A percentile compares a stretch with the other conserved stretches of the same genome.
Evolutionary conservation across 1,284 basidiomycete genomes (phyloP).

Genomic region (Ceratobasidium sp.): DNA sequence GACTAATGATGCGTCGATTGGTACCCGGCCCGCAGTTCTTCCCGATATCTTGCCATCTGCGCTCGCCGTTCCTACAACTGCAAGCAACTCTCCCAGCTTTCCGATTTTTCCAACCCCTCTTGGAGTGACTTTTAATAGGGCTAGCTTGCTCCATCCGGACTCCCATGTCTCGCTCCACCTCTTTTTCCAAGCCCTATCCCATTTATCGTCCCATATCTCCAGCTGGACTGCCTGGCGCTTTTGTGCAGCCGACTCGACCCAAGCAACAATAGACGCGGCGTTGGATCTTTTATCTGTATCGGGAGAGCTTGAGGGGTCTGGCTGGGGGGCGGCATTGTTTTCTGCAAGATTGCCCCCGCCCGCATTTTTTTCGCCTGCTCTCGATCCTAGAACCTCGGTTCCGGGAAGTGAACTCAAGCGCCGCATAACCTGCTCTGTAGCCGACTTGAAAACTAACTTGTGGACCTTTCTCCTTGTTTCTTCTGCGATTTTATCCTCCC

Average conservation of each 20-base stretch:
- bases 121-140: not conserved
- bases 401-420: no score
- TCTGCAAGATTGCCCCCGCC: no score
- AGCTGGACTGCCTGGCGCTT: not conserved
- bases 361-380: no score
- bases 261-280: not conserved
- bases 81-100: not conserved
- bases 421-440: not conserved
- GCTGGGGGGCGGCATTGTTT: no score
- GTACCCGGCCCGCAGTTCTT: not conserved
- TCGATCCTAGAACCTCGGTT: no score
- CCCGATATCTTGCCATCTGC: not conserved
- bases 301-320: no score
- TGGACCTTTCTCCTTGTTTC: not conserved
- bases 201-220: not conserved
- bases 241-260: not conserved
- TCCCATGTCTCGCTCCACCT: not conserved
- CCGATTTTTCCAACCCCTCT: no score
- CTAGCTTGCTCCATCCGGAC: not conserved
- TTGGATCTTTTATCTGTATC: no score
- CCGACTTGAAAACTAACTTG: not conserved
- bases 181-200: not conserved
- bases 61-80: not conserved
- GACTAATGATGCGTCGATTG: not conserved
- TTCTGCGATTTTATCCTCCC: conserved; percentile 1